A percentile compares a stretch with the other conserved stretches of the same genome.
Evolutionary conservation across 305 asterid species (phyloP).

Genomic region (Rubia balearica): DNA sequence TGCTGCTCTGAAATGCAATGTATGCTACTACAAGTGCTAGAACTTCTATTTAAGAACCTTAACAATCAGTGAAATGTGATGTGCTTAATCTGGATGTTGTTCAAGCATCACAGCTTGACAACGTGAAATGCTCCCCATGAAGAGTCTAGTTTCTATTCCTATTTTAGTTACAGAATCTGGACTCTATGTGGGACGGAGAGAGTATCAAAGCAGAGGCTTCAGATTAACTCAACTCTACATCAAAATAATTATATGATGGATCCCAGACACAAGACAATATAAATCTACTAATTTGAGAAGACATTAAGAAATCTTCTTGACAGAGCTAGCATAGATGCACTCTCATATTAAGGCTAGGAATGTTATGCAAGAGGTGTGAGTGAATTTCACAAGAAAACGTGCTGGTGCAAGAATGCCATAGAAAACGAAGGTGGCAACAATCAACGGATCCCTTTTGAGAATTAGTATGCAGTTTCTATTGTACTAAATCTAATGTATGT

Average conservation of each 20-base stretch:
- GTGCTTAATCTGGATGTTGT: neutral
- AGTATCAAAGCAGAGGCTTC: neutral
- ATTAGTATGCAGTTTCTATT: neutral
- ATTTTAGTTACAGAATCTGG: neutral
- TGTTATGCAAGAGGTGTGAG: neutral
- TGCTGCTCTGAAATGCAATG: neutral
- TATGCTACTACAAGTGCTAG: neutral
- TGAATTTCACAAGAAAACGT: neutral
- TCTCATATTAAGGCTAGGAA: neutral
- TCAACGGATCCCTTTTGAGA: neutral
- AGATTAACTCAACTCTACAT: neutral
- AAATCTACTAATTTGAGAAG: neutral
- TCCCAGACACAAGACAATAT: neutral
- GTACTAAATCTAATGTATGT: neutral
- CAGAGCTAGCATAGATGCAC: neutral
- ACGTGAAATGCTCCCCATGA: neutral
- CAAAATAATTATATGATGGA: neutral
- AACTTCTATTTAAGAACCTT: neutral
- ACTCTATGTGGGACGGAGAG: neutral
- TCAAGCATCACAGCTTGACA: neutral
- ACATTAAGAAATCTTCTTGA: neutral
- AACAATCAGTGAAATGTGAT: neutral
- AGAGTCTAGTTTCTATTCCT: neutral
- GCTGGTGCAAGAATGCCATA: neutral
- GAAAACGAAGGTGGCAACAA: neutral